These are phyloP conservation scores for Gelatoporia subvermispora DNA, from an alignment of 768 basidiomycete species.

Conservation along the genomic window DNA sequence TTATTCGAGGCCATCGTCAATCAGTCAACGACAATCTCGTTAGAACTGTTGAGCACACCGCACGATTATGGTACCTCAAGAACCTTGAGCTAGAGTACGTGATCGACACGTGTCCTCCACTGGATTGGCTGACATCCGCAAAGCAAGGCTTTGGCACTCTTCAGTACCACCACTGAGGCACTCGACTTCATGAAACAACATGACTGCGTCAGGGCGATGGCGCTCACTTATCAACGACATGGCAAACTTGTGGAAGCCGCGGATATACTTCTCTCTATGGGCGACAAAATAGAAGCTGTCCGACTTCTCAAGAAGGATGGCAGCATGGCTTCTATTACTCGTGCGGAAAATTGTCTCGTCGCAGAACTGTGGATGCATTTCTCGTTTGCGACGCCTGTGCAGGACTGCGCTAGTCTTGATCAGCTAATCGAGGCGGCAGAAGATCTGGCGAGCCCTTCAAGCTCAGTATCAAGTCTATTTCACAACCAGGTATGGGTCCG, in stretches of 20 bases:
- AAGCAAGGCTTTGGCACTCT: conserved; percentile 47
- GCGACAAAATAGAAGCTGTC: conserved; percentile 43
- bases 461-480: neutral
- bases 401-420: neutral
- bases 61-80: conserved; percentile 42
- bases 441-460: neutral
- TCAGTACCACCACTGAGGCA: conserved; percentile 45
- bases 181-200: conserved; percentile 53
- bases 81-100: conserved; percentile 25
- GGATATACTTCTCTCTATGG: conserved; percentile 46
- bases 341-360: conserved; percentile 37
- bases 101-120: neutral
- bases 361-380: conserved; percentile 41
- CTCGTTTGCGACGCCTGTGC: conserved; percentile 33
- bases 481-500: conserved; percentile 7
- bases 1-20: conserved; percentile 32
- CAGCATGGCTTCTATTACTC: conserved; percentile 23
- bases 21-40: conserved; percentile 29
- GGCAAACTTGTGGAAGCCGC: conserved; percentile 47
- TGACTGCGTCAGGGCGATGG: conserved; percentile 45
- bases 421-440: neutral
- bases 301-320: conserved; percentile 35
- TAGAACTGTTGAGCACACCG: conserved; percentile 36
- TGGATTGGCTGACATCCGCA: neutral
- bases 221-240: conserved; percentile 37